A percentile compares a stretch with the other conserved stretches of the same genome.
phyloP scores from a whole-genome alignment of 2,329 filamentous ascomycete genomes.

The Alternaria triticimaculans region DNA sequence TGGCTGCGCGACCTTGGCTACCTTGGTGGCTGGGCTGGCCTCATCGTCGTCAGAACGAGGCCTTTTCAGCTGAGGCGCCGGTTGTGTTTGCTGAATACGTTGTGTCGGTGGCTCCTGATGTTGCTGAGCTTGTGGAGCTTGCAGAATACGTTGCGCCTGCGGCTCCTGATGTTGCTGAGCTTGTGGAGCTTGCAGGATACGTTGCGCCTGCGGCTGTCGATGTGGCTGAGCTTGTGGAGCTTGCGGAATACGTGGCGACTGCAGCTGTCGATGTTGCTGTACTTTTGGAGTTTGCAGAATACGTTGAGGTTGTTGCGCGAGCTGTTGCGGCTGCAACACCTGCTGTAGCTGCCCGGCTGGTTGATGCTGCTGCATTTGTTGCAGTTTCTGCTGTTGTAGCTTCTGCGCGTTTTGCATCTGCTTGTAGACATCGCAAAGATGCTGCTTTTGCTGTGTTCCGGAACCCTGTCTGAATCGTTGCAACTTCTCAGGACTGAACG shows the following conservation, averaged over 20 bases:
- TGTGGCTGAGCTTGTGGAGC: background rate
- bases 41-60: background rate
- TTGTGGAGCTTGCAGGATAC: background rate
- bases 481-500: background rate
- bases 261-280: background rate
- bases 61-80: background rate
- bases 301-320: background rate
- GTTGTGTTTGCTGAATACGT: background rate
- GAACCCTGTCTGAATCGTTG: background rate
- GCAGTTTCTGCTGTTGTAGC: background rate
- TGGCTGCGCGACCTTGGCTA: background rate
- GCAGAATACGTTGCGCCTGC: background rate
- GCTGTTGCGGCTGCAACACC: background rate
- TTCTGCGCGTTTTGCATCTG: background rate
- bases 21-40: background rate
- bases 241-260: background rate
- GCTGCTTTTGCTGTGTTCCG: background rate
- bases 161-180: background rate
- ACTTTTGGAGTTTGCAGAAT: background rate
- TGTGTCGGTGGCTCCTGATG: background rate
- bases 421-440: background rate
- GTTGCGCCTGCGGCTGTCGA: background rate
- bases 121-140: background rate
- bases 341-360: background rate
- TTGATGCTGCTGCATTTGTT: background rate